These are phyloP conservation scores for Salix brachista DNA, from an alignment of 345 rosid species.

Conservation along the genomic window DNA sequence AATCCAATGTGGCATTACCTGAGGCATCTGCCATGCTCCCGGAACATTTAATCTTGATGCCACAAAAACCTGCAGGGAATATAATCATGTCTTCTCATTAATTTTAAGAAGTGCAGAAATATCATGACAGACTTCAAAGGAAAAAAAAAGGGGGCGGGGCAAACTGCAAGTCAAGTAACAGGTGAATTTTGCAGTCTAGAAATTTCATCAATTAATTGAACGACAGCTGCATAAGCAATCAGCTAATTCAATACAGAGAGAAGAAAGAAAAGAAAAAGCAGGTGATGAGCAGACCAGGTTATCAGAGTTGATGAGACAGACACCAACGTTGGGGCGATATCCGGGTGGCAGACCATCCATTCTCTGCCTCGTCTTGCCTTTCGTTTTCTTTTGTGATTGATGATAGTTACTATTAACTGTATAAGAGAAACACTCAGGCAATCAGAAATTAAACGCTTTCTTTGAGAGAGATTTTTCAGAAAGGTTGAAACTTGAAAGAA, in stretches of 20 bases:
- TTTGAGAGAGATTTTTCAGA: not conserved
- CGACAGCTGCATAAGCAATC: not conserved
- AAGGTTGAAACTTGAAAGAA: no score
- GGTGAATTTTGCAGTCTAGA: not conserved
- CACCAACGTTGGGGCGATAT: constrained; percentile 97
- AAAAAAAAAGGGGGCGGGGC: not conserved
- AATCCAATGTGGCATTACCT: constrained; percentile 41
- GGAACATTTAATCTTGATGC: constrained; percentile 97
- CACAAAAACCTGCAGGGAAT: constrained; percentile 65
- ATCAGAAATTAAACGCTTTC: not conserved
- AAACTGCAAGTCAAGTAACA: not conserved
- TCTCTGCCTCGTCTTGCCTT: not conserved
- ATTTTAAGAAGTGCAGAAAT: not conserved
- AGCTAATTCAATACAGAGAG: not conserved
- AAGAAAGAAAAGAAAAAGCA: not conserved
- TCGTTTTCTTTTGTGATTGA: not conserved
- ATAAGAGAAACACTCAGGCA: not conserved
- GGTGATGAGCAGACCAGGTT: constrained; percentile 47
- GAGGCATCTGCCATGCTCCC: constrained; percentile 99
- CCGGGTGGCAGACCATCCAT: constrained; percentile 92
- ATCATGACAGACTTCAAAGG: no score
- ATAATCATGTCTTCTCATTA: not conserved
- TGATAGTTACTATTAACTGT: not conserved
- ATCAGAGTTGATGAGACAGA: constrained; percentile 87
- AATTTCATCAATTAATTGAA: not conserved